Conservation (phyloP, 192 early-diverging fungal genomes). For the Coemansia sp. region DNA sequence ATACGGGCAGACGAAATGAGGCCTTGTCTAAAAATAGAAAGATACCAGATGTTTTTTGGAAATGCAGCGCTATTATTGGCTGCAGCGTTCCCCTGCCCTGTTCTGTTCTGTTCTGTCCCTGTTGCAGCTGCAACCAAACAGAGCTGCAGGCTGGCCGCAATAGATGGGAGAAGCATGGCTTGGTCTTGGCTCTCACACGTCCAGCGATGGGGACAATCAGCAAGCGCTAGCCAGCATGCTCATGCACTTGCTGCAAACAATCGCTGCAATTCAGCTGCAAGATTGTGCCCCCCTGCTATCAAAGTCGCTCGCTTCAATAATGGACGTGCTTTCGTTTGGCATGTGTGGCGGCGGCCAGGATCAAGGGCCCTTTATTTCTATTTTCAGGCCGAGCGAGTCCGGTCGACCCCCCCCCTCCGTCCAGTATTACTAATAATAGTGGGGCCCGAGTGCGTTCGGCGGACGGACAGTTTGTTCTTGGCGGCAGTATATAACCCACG, state of each 20-base stretch:
- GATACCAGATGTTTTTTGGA: background rate
- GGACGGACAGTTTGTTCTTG: conserved; percentile 18
- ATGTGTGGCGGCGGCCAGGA: conserved; percentile 13
- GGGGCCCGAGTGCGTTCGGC: conserved; percentile 8
- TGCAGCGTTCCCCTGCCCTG: background rate
- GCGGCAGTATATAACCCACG: conserved; percentile 22
- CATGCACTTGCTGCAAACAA: conserved; percentile 11
- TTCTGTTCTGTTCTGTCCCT: background rate
- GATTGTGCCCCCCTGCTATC: conserved; percentile 6
- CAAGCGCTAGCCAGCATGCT: background rate
- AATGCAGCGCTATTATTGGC: conserved; percentile 8
- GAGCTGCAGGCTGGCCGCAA: conserved; percentile 10
- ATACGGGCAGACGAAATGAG: background rate
- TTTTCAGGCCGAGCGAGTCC: conserved; percentile 15
- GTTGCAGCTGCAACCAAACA: conserved; percentile 1
- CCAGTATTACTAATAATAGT: conserved; percentile 26
- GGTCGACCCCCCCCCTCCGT: conserved; percentile 5
- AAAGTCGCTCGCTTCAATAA: background rate
- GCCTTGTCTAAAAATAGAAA: conserved; percentile 8
- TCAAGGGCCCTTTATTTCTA: conserved; percentile 15
- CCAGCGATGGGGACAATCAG: conserved; percentile 7
- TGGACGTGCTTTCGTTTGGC: background rate
- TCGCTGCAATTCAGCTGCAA: conserved; percentile 8
- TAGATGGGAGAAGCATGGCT: conserved; percentile 9
- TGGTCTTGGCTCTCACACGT: conserved; percentile 8